These are phyloP conservation scores for Euphorbia pulcherrima DNA, from an alignment of 345 rosid species.

Conservation along the genomic window DNA sequence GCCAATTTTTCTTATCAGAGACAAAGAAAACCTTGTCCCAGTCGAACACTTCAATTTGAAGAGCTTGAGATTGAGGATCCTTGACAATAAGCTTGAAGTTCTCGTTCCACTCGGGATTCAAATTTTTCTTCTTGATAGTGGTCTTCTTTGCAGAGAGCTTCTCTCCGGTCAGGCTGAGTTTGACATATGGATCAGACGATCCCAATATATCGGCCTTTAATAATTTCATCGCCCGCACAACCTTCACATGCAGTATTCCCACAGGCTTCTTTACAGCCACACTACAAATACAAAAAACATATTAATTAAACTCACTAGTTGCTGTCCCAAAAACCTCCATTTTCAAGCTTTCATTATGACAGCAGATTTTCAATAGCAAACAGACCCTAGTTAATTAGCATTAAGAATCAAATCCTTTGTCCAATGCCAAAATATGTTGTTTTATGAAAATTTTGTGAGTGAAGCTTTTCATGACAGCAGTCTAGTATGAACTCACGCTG, in stretches of 20 bases:
- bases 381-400: too few relatives aligned
- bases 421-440: too few relatives aligned
- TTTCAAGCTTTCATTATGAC: too few relatives aligned
- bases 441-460: too few relatives aligned
- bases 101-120: conserved; percentile 84
- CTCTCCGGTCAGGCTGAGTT: conserved; percentile 59
- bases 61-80: conserved; percentile 60
- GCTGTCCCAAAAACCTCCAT: too few relatives aligned
- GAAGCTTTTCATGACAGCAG: too few relatives aligned
- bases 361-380: too few relatives aligned
- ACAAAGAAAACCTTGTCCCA: conserved; percentile 89
- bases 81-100: conserved; percentile 61
- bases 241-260: conserved; percentile 64
- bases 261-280: conserved; percentile 65
- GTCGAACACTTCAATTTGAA: conserved; percentile 62
- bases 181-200: conserved; percentile 69
- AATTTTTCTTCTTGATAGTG: conserved; percentile 60
- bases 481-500: conserved; percentile 45
- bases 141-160: conserved; percentile 65
- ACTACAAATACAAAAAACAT: conserved; percentile 24
- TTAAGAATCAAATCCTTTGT: too few relatives aligned
- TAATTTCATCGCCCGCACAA: conserved; percentile 58
- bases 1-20: too few relatives aligned
- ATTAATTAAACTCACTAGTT: too few relatives aligned
- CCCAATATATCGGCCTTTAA: conserved; percentile 64